Conservation (phyloP, 1,284 basidiomycete species). For the Fomes fomentarius region DNA sequence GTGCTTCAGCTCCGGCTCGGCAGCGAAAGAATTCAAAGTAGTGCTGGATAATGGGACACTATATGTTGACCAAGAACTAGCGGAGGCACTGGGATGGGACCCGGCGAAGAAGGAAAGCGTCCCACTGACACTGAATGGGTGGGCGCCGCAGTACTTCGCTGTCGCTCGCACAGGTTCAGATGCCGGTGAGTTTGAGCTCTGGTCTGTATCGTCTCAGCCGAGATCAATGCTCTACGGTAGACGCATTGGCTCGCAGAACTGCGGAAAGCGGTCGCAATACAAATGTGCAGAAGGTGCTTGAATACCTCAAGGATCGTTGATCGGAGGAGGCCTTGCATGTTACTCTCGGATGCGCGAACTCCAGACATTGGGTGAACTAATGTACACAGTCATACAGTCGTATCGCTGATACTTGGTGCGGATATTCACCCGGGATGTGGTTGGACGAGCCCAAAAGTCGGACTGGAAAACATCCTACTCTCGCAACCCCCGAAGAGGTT, state of each 20-base stretch:
- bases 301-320: slow-evolving; percentile 23
- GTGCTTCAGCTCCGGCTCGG: background rate
- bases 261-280: slow-evolving; percentile 17
- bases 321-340: background rate
- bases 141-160: slow-evolving; percentile 29
- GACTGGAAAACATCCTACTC: no score
- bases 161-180: slow-evolving; percentile 28
- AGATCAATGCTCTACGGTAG: background rate
- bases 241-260: slow-evolving; percentile 17
- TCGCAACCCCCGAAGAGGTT: no score
- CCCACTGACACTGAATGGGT: slow-evolving; percentile 24
- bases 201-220: no score
- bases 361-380: no score
- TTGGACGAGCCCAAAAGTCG: no score
- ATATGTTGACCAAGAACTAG: slow-evolving; percentile 26
- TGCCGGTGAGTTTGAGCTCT: slow-evolving; percentile 22
- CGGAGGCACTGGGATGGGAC: slow-evolving; percentile 29
- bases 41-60: slow-evolving; percentile 29
- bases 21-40: slow-evolving; percentile 25
- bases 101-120: slow-evolving; percentile 10
- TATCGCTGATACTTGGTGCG: no score
- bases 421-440: no score
- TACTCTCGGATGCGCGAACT: no score
- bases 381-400: no score
- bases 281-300: slow-evolving; percentile 11